phyloP scores from a whole-genome alignment of 2,329 filamentous ascomycete species.

The Fusarium brevicatenulatum region DNA sequence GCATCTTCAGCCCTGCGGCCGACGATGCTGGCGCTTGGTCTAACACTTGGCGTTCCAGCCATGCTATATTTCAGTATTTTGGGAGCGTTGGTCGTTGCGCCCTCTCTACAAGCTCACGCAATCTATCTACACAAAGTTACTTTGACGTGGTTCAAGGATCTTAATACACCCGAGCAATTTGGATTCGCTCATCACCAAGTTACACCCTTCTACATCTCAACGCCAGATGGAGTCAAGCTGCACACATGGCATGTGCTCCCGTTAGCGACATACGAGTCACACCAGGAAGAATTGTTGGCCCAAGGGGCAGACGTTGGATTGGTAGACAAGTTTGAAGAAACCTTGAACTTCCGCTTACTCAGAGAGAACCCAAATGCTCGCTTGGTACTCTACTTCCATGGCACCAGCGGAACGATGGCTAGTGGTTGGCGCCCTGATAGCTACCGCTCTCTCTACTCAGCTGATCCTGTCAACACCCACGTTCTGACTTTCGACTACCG shows the following conservation, averaged over 20 bases:
- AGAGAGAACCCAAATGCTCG: constrained; percentile 56
- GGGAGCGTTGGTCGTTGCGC: constrained; percentile 18
- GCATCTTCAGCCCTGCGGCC: constrained; percentile 4
- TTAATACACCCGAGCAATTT: constrained; percentile 72
- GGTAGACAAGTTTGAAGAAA: constrained; percentile 16
- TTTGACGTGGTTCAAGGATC: constrained; percentile 61
- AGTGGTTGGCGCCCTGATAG: constrained; percentile 64
- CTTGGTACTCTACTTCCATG: constrained; percentile 64
- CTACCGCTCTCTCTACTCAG: constrained; percentile 66
- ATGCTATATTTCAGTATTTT: constrained; percentile 32
- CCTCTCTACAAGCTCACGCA: constrained; percentile 39
- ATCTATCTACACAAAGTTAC: constrained; percentile 63
- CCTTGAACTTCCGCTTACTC: constrained; percentile 55
- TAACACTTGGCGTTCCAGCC: constrained; percentile 22
- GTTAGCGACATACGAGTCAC: constrained; percentile 53
- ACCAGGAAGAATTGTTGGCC: constrained; percentile 58
- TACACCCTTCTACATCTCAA: constrained; percentile 73
- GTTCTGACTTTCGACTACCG: constrained; percentile 70
- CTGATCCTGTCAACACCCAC: constrained; percentile 62
- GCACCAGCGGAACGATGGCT: constrained; percentile 65
- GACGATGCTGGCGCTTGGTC: constrained; percentile 28
- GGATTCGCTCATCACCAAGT: constrained; percentile 77
- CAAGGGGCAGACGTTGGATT: constrained; percentile 8
- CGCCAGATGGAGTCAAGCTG: constrained; percentile 71
- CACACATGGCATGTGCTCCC: constrained; percentile 81